phyloP scores from a whole-genome alignment of 2,329 filamentous ascomycete genomes.

The Apiospora aurea region DNA sequence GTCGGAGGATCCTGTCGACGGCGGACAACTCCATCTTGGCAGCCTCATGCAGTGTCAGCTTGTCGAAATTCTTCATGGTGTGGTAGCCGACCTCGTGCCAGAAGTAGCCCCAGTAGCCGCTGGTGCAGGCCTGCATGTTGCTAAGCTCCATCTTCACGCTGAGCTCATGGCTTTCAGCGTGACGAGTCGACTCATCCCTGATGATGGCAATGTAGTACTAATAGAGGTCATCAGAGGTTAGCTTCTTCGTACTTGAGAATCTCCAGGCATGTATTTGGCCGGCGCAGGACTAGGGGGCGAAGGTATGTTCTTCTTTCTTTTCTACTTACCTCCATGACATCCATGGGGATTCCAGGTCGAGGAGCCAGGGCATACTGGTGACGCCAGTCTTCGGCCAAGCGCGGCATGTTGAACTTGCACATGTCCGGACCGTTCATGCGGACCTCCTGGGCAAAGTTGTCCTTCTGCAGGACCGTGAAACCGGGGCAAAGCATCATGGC shows the following conservation, averaged over 20 bases:
- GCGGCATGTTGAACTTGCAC: constrained; percentile 55
- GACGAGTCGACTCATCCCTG: constrained; percentile 56
- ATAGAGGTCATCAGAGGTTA: constrained; percentile 29
- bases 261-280: background rate
- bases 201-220: constrained; percentile 66
- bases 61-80: constrained; percentile 51
- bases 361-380: constrained; percentile 60
- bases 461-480: constrained; percentile 68
- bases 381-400: constrained; percentile 55
- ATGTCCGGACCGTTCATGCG: constrained; percentile 46
- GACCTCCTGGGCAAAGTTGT: constrained; percentile 58
- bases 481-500: constrained; percentile 65
- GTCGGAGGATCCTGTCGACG: constrained; percentile 56
- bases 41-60: constrained; percentile 55
- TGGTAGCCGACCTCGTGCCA: constrained; percentile 55
- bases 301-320: constrained; percentile 9
- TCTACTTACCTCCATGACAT: constrained; percentile 59
- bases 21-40: constrained; percentile 55
- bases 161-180: constrained; percentile 48
- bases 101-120: constrained; percentile 60
- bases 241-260: background rate
- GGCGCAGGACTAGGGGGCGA: too few relatives aligned
- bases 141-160: constrained; percentile 50
- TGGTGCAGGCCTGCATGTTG: constrained; percentile 42
- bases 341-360: constrained; percentile 55